Conservation (phyloP, 83 land plant species). For the Isoetes engelmannii region DNA sequence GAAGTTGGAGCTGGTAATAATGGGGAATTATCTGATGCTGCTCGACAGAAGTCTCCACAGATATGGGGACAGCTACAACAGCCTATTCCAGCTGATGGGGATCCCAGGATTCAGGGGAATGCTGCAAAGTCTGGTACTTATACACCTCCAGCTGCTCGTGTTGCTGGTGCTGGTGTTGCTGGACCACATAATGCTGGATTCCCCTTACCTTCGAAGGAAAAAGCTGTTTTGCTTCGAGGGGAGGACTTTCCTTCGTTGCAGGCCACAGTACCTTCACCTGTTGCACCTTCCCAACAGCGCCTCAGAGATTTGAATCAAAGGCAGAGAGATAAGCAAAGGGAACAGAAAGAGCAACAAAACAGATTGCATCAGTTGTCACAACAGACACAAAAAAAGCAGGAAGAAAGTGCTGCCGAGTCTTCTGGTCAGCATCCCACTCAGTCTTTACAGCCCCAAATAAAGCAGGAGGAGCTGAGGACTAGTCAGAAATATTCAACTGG, state of each 20-base stretch:
- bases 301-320: constrained; percentile 38
- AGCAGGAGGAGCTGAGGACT: not conserved
- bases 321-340: constrained; percentile 27
- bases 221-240: constrained; percentile 67
- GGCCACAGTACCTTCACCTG: constrained; percentile 47
- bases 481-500: not conserved
- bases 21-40: constrained; percentile 5
- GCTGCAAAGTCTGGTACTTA: constrained; percentile 32
- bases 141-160: constrained; percentile 49
- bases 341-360: constrained; percentile 33
- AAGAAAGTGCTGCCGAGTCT: constrained; percentile 21
- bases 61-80: constrained; percentile 32
- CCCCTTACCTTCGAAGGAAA: constrained; percentile 24
- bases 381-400: constrained; percentile 13
- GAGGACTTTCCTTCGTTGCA: constrained; percentile 90
- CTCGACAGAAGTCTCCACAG: constrained; percentile 21
- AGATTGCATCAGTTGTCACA: constrained; percentile 37
- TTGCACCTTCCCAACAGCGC: constrained; percentile 35
- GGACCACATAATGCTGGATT: not conserved
- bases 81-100: constrained; percentile 7
- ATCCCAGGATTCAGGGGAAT: constrained; percentile 15
- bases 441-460: constrained; percentile 9
- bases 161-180: constrained; percentile 8
- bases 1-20: constrained; percentile 16
- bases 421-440: constrained; percentile 14